Evolutionary conservation across 1,284 basidiomycete species (phyloP), one percentile per base, ranked within the genome.

Genomic region (Porogramme epimiltina): DNA sequence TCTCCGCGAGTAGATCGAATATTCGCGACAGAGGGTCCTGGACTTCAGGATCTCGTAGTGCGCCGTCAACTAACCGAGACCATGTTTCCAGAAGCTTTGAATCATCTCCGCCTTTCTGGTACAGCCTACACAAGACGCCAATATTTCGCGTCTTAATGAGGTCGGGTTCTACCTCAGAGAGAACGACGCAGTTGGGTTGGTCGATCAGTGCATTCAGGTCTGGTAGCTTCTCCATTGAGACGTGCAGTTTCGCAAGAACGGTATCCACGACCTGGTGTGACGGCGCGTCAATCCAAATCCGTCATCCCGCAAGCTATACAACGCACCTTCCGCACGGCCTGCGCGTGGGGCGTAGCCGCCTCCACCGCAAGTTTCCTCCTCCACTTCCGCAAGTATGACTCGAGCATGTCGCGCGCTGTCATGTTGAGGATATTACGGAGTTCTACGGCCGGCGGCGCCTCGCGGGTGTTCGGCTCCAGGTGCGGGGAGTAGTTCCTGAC

Each of bases 401-500:
- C 75, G 19, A 93, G 71, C 85, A 89, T 91, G 47, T 87, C 82
- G 25, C 73, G 70, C 3, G 90, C 88, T 10, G 83, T 80, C 50
- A 70, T 71, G 41, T 73, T 72, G 25, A 93, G 70, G 49, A 83
- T 77, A 48, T 76, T 77, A 42, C 79, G 75, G 45, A 93, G 74
- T 62, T 88, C 87, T 16, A 82, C 77, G 1, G 89, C 84, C 2
- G 85, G 76, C 15, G 84, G 79, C 4, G 90, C 86, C 23, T 78
- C 74, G 25, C 79, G 79, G 11, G 87, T 89, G 60, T 85, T 79
- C 16, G 90, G 88, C 40, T 82, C 71, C 59, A 94, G 77, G 70
- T 93, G 86, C 19, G 91, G 91, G 43, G 91, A 91, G 69, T 93
- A 93, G 68, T 93, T 93, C 77, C 80, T 81, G 78, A 92, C 90